Evolutionary conservation across 345 rosid species (phyloP), one percentile per base, ranked within the genome.

Genomic region (Balakata baccata): DNA sequence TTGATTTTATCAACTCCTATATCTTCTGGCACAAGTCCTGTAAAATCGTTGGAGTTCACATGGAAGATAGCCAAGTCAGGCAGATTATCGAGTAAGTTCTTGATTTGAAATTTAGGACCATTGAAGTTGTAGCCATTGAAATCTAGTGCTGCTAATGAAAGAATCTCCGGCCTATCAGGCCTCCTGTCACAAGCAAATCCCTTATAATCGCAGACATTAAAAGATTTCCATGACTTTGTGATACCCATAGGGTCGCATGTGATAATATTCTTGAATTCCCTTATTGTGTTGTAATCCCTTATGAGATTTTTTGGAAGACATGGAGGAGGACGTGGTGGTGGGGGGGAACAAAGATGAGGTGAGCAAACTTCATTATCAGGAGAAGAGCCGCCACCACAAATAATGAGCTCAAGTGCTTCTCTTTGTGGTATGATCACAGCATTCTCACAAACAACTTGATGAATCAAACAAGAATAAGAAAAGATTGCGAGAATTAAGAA

Each of bases 41-140:
- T 49, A 80, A 88, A 84, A 18, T 66, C 64, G 76, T 86, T 86
- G 50, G 90, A 77, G 73, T 88, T 88, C 45, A 82, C 78, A 7
- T 88, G 92, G 84, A 85, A 84, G 74, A 88, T 74, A 23, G 89
- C 78, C 4, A 88, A 39, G 54, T 88, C 89, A 0, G 4, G 34
- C n/a, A 88, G 57, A 23, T 49, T 0, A 11, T 82, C 80, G 11
- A 86, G 13, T 58, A 88, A 81, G 25, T 17, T 77, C 0, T 51
- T 2, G 13, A 85, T 72, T 62, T 23, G 61, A 7, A 85, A 75
- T 5, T 47, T 3, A 0, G 45, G 29, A 1, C 88, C 90, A 1
- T 7, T 1, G 2, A 88, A 75, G 3, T 0, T 0, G 54, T 68
- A 81, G 53, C 83, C 83, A 18, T 86, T 88, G 76, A 88, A 86